A percentile compares a stretch with the other conserved stretches of the same genome.
Evolutionary conservation across 371 early-diverging fungal genomes (phyloP).

Genomic region (Syncephalastrum sp.): DNA sequence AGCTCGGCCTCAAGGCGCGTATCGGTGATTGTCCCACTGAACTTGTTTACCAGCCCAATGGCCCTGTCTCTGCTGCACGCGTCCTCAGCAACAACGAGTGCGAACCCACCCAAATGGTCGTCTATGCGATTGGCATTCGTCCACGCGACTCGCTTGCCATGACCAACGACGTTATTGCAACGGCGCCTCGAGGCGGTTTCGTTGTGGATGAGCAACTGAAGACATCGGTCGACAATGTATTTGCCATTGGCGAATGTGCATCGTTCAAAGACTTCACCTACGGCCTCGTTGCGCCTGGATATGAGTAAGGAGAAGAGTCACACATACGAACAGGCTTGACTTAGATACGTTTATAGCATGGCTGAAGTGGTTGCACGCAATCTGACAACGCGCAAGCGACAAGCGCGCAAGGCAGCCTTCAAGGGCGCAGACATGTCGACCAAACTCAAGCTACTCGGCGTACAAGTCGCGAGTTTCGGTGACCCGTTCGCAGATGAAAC

Average conservation of each 20-base stretch:
- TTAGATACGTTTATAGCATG: constrained; percentile 33
- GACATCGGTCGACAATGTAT: constrained; percentile 49
- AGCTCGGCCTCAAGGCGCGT: constrained; percentile 42
- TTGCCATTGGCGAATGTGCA: constrained; percentile 69
- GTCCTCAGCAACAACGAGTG: constrained; percentile 21
- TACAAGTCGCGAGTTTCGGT: constrained; percentile 72
- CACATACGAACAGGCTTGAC: neutral
- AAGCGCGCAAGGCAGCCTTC: constrained; percentile 32
- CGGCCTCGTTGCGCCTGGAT: constrained; percentile 68
- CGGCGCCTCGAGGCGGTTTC: constrained; percentile 55
- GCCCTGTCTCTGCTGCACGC: constrained; percentile 11
- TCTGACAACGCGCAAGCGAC: constrained; percentile 29
- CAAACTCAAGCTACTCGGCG: constrained; percentile 67
- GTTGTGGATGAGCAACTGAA: constrained; percentile 50
- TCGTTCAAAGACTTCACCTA: constrained; percentile 47
- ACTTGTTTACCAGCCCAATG: constrained; percentile 19
- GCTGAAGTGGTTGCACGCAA: constrained; percentile 64
- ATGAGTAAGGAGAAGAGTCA: constrained; percentile 33
- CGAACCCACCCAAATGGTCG: constrained; percentile 51
- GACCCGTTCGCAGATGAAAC: constrained; percentile 54
- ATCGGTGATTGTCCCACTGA: constrained; percentile 41
- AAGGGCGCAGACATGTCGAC: constrained; percentile 67
- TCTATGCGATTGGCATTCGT: constrained; percentile 60
- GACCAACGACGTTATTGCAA: constrained; percentile 28
- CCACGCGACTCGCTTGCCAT: constrained; percentile 59